A percentile compares a stretch with the other conserved stretches of the same genome.
phyloP scores from a whole-genome alignment of 2,329 filamentous ascomycete genomes.

The Pyrenophora graminea region DNA sequence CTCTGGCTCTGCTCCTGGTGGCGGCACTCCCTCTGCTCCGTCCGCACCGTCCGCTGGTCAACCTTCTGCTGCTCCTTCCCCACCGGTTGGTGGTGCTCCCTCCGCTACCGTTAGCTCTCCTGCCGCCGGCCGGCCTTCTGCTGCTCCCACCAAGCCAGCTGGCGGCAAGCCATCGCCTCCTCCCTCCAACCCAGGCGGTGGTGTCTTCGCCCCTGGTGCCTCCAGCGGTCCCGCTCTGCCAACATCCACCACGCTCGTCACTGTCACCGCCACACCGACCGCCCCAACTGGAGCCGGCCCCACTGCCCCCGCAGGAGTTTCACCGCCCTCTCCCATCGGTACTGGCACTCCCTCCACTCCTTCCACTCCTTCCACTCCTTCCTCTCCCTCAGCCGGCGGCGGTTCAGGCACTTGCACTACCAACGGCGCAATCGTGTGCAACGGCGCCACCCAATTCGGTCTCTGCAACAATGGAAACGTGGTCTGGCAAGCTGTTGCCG shows the following conservation, averaged over 20 bases:
- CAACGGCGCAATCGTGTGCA: constrained; percentile 49
- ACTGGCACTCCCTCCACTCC: constrained; percentile 13
- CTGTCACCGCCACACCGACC: constrained; percentile 27
- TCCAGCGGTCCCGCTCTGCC: constrained; percentile 18
- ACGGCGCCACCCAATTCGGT: constrained; percentile 47
- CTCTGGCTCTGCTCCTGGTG: too few relatives aligned
- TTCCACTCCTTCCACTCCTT: constrained; percentile 15
- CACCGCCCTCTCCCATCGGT: too few relatives aligned
- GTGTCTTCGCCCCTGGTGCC: constrained; percentile 40
- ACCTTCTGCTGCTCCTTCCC: constrained; percentile 14
- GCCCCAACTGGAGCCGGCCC: constrained; percentile 18
- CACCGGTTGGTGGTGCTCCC: constrained; percentile 10
- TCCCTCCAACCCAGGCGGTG: constrained; percentile 32
- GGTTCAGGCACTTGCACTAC: constrained; percentile 29
- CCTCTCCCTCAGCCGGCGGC: constrained; percentile 16
- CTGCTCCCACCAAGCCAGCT: constrained; percentile 5
- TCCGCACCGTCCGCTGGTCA: constrained; percentile 16
- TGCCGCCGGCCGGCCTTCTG: constrained; percentile 2
- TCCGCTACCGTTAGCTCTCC: constrained; percentile 6
- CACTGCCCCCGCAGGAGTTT: constrained; percentile 3
- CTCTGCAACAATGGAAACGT: constrained; percentile 50
- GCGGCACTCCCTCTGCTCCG: constrained; percentile 9
- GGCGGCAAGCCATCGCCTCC: constrained; percentile 12
- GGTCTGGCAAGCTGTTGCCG: constrained; percentile 49
- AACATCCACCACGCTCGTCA: constrained; percentile 38